Base-by-base conservation (phyloP, 352 stramenopile species). In the Phytophthora ramorum region DNA sequence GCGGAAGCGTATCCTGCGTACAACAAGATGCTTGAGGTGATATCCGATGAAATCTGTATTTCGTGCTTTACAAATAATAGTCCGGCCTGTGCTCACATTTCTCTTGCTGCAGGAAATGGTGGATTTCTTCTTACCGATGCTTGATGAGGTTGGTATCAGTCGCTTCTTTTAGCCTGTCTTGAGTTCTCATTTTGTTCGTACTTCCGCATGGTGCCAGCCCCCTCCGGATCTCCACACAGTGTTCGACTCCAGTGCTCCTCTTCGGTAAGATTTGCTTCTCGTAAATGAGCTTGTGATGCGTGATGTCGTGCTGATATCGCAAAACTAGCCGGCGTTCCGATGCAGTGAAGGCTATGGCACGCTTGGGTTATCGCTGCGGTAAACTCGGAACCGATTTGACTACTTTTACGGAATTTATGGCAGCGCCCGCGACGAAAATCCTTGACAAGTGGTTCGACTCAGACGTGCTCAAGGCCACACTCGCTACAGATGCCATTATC, bases 401-500 rank as follows among this genome's bases (percentile, higher is more conserved):
- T 35, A 93, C 84, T 10, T 95, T 96, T 50, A 70, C 93, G 10
- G 90, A 97, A 65, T 92, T 97, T 52, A 96, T 97, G 81, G 91
- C 85, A 3, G 89, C 85, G 0, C 91, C 91, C 0, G 91, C 91
- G 12, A 79, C 79, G 7, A 93, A 96, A 52, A 95, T 97, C 9
- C 55, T 97, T 24, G 86, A 98, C 58, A 90, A 86, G 19, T 97
- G 91, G 89, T 97, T 97, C 45, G 91, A 97, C 28, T 95, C 81
- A 0, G 88, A 97, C 14, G 75, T 97, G 13, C 60, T 97, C 10
- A 97, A 97, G 55, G 86, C 92, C 2, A 97, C 91, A 3, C 76
- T 97, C 4, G 92, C 91, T n/a, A 97, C 91, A 1, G 91, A 97
- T 58, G 91, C 92, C 12, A 95, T 97, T 58, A 97, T 97, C 52